Evolutionary conservation across 495 filamentous ascomycete genomes (phyloP).

Genomic region (Penicillium roqueforti): DNA sequence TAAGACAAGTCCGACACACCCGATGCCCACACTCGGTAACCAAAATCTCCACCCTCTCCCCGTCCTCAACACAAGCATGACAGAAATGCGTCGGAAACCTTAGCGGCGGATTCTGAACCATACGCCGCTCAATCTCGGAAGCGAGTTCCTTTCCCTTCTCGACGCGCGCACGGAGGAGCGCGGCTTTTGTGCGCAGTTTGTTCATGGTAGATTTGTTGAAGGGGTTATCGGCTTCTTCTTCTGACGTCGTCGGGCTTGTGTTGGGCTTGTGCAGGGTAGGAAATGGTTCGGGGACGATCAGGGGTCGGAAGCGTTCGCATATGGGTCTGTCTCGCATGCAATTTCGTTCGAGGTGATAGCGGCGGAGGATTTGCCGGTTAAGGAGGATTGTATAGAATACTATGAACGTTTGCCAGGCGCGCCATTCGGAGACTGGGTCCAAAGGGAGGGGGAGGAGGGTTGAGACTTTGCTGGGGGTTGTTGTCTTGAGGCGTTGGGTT

Average conservation of each 20-base stretch:
- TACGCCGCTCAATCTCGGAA: slow-evolving; percentile 24
- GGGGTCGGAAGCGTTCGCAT: slow-evolving; percentile 18
- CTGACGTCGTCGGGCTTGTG: neutral
- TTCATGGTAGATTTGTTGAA: neutral
- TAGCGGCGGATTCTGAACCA: slow-evolving; percentile 6
- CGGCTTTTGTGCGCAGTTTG: slow-evolving; percentile 8
- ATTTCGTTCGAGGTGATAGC: slow-evolving; percentile 25
- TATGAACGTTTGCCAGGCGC: slow-evolving; percentile 23
- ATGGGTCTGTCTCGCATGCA: slow-evolving; percentile 15
- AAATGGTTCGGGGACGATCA: slow-evolving; percentile 21
- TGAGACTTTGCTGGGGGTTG: neutral
- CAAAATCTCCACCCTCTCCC: slow-evolving; percentile 14
- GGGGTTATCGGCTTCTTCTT: neutral
- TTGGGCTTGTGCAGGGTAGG: slow-evolving; percentile 16
- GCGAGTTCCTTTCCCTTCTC: slow-evolving; percentile 31
- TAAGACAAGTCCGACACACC: slow-evolving; percentile 26
- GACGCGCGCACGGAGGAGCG: slow-evolving; percentile 22
- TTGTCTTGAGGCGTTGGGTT: neutral
- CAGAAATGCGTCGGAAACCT: slow-evolving; percentile 26
- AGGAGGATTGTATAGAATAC: slow-evolving; percentile 24
- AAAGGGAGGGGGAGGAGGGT: neutral
- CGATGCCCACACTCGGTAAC: slow-evolving; percentile 26
- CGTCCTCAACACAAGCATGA: slow-evolving; percentile 24
- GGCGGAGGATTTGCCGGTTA: slow-evolving; percentile 26
- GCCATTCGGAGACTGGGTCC: slow-evolving; percentile 24